Percentiles rank a stretch among this genome's conserved stretches.
These are phyloP conservation scores for Coprinopsis cinerea DNA, from an alignment of 768 basidiomycete species.

Conservation along the genomic window DNA sequence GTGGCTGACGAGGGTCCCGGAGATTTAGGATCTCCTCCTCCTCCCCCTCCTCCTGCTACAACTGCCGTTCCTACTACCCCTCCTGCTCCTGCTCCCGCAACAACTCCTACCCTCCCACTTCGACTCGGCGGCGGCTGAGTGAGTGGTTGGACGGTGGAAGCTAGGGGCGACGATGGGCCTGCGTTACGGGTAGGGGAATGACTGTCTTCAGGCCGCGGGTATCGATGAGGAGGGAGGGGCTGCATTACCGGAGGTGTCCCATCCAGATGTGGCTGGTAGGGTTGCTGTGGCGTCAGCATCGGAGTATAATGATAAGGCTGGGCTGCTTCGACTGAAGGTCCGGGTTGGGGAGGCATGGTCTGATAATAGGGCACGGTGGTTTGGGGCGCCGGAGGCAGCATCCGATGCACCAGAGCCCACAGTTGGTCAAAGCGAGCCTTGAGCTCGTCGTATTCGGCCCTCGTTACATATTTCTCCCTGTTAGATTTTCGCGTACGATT, in stretches of 20 bases:
- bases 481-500: constrained; percentile 9
- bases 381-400: constrained; percentile 23
- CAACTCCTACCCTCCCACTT: too few relatives aligned
- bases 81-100: too few relatives aligned
- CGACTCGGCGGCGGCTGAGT: constrained; percentile 11
- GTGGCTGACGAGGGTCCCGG: constrained; percentile 15
- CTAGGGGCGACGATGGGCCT: constrained; percentile 21
- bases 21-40: constrained; percentile 8
- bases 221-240: constrained; percentile 17
- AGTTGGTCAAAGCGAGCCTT: constrained; percentile 59
- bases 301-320: constrained; percentile 7
- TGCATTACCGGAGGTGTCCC: constrained; percentile 18
- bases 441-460: constrained; percentile 73
- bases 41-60: too few relatives aligned
- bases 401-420: constrained; percentile 46
- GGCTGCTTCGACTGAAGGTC: constrained; percentile 9
- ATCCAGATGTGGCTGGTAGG: constrained; percentile 20
- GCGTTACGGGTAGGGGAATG: constrained; percentile 15
- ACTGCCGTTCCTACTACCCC: too few relatives aligned
- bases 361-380: constrained; percentile 25
- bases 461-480: constrained; percentile 78
- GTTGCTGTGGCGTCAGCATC: constrained; percentile 23
- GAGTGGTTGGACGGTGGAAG: constrained; percentile 18
- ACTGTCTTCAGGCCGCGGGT: constrained; percentile 22
- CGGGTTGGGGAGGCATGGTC: constrained; percentile 18